phyloP scores from a whole-genome alignment of 1,284 basidiomycete species.

The Neonothopanus nambi region DNA sequence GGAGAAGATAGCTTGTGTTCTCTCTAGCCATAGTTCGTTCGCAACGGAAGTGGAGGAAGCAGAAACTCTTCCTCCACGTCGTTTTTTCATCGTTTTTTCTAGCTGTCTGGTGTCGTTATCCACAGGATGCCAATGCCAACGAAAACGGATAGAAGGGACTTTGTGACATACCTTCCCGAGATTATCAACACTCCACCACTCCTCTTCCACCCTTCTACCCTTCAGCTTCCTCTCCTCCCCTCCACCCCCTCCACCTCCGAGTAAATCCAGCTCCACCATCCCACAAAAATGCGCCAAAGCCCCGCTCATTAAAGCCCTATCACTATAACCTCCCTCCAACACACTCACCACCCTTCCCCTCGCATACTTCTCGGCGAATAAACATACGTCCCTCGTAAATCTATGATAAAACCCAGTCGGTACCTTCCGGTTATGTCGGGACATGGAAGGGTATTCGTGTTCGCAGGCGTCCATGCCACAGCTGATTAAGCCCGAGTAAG shows the following conservation, averaged over 20 bases:
- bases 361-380: conserved; percentile 68
- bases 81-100: conserved; percentile 60
- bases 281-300: conserved; percentile 80
- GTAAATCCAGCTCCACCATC: conserved; percentile 36
- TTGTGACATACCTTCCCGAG: conserved; percentile 61
- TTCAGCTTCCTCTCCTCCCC: too few species aligned
- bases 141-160: background rate
- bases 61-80: conserved; percentile 46
- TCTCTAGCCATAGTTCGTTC: conserved; percentile 63
- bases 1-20: conserved; percentile 33
- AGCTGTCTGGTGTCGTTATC: too few species aligned
- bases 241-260: too few species aligned
- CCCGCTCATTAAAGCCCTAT: conserved; percentile 82
- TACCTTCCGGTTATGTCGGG: conserved; percentile 87
- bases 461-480: conserved; percentile 94
- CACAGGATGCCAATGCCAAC: too few species aligned
- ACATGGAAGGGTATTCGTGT: conserved; percentile 92
- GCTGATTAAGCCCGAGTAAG: conserved; percentile 42
- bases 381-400: conserved; percentile 76
- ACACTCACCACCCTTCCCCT: conserved; percentile 81
- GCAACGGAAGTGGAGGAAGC: too few species aligned
- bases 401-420: conserved; percentile 86
- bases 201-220: conserved; percentile 45
- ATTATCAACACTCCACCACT: conserved; percentile 74
- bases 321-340: conserved; percentile 94